Base-by-base conservation (phyloP, 495 filamentous ascomycete species). In the Penicillium malachiteum region DNA sequence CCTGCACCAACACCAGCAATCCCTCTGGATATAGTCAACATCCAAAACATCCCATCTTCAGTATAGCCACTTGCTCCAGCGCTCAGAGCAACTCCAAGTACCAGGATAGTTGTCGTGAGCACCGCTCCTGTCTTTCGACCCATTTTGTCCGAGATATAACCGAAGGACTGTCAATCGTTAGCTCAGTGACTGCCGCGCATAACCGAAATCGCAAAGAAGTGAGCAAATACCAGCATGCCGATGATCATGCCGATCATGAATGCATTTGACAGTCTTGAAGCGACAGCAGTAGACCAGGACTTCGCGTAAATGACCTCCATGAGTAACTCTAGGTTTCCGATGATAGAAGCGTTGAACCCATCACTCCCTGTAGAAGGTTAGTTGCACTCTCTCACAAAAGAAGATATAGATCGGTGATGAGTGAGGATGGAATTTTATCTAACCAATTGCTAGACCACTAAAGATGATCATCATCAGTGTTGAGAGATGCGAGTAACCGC, bases 201-300 rank as follows among this genome's bases (percentile, higher is more conserved):
- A 1, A 26, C 21, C 1, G 4, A 26, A 2, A 26, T 26, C 21
- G 21, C 4, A 26, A 4, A 4, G 21, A 26, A 4, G 4, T 26
- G 21, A 26, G 1, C 4, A 26, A 4, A 2, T 26, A 26, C 21
- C 21, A 76, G 62, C 71, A 75, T 75, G 21, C 71, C 70, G 39
- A 73, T 62, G 40, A 76, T 69, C 59, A 66, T 66, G 13, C 66
- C 63, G 5, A 69, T 58, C 60, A 69, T 64, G 45, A 69, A 66
- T 6, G 66, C 63, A 39, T 64, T 69, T 7, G 66, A 66, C 9
- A 69, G 37, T 1, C 63, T 54, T 33, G 59, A 38, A 9, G 59
- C 55, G 5, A 67, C 61, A 4, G 55, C 53, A 2, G 59, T 65
- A 6, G 67, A 67, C 17, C 65, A 48, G 1, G 61, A 49, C 12